Evolutionary conservation across 768 basidiomycete genomes (phyloP), one percentile per base, ranked within the genome.

Genomic region (Exidia glandulosa): DNA sequence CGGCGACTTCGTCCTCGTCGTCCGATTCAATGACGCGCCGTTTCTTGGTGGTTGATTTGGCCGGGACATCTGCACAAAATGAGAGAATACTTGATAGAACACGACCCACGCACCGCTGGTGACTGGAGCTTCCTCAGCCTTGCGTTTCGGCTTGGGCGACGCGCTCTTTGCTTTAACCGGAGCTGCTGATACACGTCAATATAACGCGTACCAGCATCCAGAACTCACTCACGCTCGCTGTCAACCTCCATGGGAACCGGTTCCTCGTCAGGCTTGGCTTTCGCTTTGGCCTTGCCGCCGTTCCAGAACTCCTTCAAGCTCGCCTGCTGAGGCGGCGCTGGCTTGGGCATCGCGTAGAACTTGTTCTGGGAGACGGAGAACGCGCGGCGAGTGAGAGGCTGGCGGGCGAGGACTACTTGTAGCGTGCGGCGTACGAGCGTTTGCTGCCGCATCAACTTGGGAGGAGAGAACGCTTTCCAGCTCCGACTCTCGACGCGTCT

Each of bases 321-420:
- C n/a, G 88, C 77, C 69, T 93, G 90, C 60, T 89, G 88, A 6
- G 85, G 82, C 0, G 86, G 85, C 2, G 84, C 70, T 31, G 81
- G 69, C 71, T 88, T 90, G 0, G 90, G 87, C 86, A 90, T 87
- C 60, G 78, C 75, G 59, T 90, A 83, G 76, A 90, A 91, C 67
- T 81, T 88, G 36, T 84, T 59, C 88, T 91, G 9, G 36, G 13
- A 9, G 12, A 5, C 32, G 27, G n/a, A n/a, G n/a, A n/a, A n/a
- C n/a, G n/a, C n/a, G n/a, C n/a, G 58, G 31, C 62, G 45, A 61
- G 33, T 56, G 19, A 6, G 30, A 56, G 54, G 19, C 3, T 29
- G 29, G 13, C 6, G 30, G 9, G 32, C 25, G 25, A 19, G 32
- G 54, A 14, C 32, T 7, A 56, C 30, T 14, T 27, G 54, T 29